Percentiles rank a stretch among this genome's conserved stretches.
phyloP scores from a whole-genome alignment of 345 rosid species.

The Jatropha curcas region DNA sequence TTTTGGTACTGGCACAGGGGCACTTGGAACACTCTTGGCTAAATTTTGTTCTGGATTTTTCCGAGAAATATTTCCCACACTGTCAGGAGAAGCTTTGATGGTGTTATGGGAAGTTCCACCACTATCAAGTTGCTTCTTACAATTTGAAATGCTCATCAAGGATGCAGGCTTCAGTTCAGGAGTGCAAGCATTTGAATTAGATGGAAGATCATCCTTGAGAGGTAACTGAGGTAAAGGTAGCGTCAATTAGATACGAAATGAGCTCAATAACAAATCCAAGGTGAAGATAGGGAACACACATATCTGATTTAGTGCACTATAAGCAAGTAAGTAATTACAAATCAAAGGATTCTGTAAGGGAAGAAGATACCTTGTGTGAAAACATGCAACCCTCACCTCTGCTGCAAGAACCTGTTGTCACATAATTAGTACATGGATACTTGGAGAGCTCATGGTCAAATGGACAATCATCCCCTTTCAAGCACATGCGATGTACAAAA shows the following conservation, averaged over 20 bases:
- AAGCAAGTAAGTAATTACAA: background rate
- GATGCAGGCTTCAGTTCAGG: constrained; percentile 27
- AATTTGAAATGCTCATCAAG: constrained; percentile 21
- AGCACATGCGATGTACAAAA: constrained; percentile 79
- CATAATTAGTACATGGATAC: constrained; percentile 66
- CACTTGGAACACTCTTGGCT: constrained; percentile 13
- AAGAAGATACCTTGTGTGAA: constrained; percentile 74
- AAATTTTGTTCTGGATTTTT: constrained; percentile 22
- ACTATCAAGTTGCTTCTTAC: constrained; percentile 28
- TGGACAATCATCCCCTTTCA: constrained; percentile 92
- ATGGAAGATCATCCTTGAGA: constrained; percentile 35
- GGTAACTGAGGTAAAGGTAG: constrained; percentile 29
- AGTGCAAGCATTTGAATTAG: constrained; percentile 25
- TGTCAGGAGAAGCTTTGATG: constrained; percentile 14
- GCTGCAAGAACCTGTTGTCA: constrained; percentile 58
- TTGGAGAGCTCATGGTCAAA: constrained; percentile 87
- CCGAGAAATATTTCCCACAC: constrained; percentile 16
- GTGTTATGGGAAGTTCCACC: constrained; percentile 18
- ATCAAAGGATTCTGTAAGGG: background rate
- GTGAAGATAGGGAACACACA: background rate
- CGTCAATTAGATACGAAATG: constrained; percentile 5
- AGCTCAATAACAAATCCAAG: background rate
- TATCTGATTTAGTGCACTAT: background rate
- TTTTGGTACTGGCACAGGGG: constrained; percentile 40
- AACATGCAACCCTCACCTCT: constrained; percentile 77